Evolutionary conservation across 1,139 yeast species (phyloP), one percentile per base, ranked within the genome.

Genomic region (Lodderomyces margitis): DNA sequence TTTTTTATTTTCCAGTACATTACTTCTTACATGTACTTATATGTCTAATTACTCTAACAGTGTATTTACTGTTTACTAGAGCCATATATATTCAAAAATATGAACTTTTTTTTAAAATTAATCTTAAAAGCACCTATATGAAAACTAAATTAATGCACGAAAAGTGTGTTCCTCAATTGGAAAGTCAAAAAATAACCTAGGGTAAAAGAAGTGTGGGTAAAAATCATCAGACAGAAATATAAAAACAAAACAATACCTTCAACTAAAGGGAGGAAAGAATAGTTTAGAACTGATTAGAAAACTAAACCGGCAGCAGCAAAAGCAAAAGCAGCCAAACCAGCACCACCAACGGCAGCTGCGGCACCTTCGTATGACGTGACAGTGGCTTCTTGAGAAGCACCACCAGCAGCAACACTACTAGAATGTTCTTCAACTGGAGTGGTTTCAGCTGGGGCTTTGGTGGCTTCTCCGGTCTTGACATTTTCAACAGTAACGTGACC

Each of bases 221-320:
- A 24, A 24, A 24, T 24, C 4, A 25, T 3, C 16, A 25, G 16
- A 25, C 25, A 8, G 25, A 23, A 23, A 23, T 23, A 31, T 3
- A 5, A 16, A 15, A 16, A n/a, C 6, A 31, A 25, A 25, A 12
- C 21, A 31, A 16, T 15, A 5, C 34, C 21, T n/a, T n/a, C n/a
- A n/a, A n/a, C n/a, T n/a, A n/a, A n/a, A n/a, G n/a, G n/a, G n/a
- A n/a, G n/a, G n/a, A n/a, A n/a, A n/a, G n/a, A n/a, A n/a, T n/a
- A n/a, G n/a, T n/a, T n/a, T n/a, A n/a, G n/a, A n/a, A n/a, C 10
- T 28, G 31, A n/a, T 37, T 43, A 43, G 23, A 43, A 23, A 16
- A 40, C 34, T 27, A 43, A 34, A 36, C 42, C 46, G 28, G 37
- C 28, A 21, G 40, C 46, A 39, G 39, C 46, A 30, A 35, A 43